Evolutionary conservation across 2,329 filamentous ascomycete species (phyloP), one percentile per base, ranked within the genome.

Genomic region (Dactylellina parvicollis): DNA sequence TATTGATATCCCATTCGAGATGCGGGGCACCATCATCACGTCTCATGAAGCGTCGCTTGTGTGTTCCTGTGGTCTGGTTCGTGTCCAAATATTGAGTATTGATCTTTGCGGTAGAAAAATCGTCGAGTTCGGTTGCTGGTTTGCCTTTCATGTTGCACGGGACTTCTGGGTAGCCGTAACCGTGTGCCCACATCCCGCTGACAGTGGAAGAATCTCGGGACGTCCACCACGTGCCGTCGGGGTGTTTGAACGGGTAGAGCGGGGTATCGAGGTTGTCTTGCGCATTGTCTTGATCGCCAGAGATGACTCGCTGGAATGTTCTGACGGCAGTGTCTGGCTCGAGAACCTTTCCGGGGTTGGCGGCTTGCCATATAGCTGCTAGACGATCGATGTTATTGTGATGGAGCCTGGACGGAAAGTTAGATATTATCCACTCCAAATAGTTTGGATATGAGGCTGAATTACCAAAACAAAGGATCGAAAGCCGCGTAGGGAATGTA

Each of bases 391-490:
- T 70, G 10, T 77, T 72, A 8, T 56, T 65, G 50, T 76, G 75
- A 22, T 56, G 32, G 24, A 49, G 56, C 50, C 9, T 47, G 34
- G 44, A 42, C 36, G 49, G n/a, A 44, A 52, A 54, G 42, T 59
- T 12, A 20, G 8, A 22, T 30, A 26, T n/a, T 30, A 20, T 10
- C 2, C 4, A 24, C 9, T 49, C 18, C n/a, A n/a, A n/a, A n/a
- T n/a, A n/a, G n/a, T n/a, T n/a, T n/a, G n/a, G n/a, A n/a, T n/a
- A n/a, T n/a, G 24, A 14, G 9, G 54, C 26, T 42, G 12, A 24
- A n/a, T 44, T 47, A 59, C 75, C 76, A 78, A 60, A 78, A 78
- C 18, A 78, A 75, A 1, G 77, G 75, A 30, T 78, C 77, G 52
- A 77, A 78, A 24, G 76, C 75, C 42, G 77, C 66, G 34, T 76